These are phyloP conservation scores for Bimuria novae-zelandiae DNA, from an alignment of 2,329 filamentous ascomycete genomes.

Conservation along the genomic window DNA sequence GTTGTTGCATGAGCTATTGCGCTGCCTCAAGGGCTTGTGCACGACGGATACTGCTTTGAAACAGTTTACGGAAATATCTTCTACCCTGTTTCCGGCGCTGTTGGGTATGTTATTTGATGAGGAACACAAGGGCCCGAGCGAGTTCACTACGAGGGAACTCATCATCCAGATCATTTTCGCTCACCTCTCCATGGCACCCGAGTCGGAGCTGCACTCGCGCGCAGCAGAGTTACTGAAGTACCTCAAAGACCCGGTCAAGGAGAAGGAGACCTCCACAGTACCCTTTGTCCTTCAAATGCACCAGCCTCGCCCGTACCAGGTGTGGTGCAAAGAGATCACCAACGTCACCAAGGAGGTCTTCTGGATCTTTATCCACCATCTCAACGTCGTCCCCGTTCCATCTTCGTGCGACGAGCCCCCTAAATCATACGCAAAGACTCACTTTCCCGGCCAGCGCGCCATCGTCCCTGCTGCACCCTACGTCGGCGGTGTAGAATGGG, in stretches of 20 bases:
- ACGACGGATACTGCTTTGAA: constrained; percentile 86
- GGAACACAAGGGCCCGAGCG: constrained; percentile 96
- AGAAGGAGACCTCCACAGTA: constrained; percentile 75
- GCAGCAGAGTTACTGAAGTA: constrained; percentile 77
- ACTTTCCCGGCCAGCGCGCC: constrained; percentile 84
- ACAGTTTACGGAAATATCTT: constrained; percentile 78
- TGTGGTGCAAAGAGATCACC: constrained; percentile 91
- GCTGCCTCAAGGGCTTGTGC: constrained; percentile 92
- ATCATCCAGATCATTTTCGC: constrained; percentile 88
- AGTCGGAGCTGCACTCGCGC: constrained; percentile 66
- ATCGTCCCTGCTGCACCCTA: constrained; percentile 94
- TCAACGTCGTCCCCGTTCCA: constrained; percentile 78
- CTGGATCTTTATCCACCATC: constrained; percentile 96
- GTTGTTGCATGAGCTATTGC: constrained; percentile 85
- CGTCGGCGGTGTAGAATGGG: constrained; percentile 97
- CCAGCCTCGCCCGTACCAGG: constrained; percentile 81
- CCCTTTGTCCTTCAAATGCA: constrained; percentile 91
- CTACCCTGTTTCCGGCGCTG: constrained; percentile 81
- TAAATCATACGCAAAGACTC: constrained; percentile 59
- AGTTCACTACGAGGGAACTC: constrained; percentile 91
- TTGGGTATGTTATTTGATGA: constrained; percentile 91
- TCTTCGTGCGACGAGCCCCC: constrained; percentile 35
- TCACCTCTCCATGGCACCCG: constrained; percentile 70
- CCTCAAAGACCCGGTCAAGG: constrained; percentile 73
- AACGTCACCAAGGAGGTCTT: constrained; percentile 98